A percentile compares a stretch with the other conserved stretches of the same genome.
Evolutionary conservation across 176 grass and related monocot genomes (phyloP).

Genomic region (Avena eriantha): DNA sequence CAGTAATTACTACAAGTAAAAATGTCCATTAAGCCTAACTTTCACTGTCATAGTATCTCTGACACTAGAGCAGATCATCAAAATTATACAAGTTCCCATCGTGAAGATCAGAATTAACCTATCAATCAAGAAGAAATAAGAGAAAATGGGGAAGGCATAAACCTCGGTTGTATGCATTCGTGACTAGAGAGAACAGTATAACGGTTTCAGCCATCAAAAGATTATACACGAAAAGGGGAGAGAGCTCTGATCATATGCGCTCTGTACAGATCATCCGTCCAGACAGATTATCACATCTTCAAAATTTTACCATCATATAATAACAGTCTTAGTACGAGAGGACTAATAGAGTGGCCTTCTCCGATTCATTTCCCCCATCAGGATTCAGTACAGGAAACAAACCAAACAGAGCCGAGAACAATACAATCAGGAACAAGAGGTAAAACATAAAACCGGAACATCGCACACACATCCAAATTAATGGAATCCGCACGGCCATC

Average conservation of each 20-base stretch:
- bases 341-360: background rate
- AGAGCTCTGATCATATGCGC: background rate
- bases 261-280: background rate
- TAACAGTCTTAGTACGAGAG: background rate
- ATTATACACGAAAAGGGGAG: background rate
- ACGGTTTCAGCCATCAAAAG: background rate
- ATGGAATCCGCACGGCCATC: background rate
- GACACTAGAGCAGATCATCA: background rate
- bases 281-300: background rate
- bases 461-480: background rate
- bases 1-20: conserved; percentile 24
- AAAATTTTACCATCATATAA: background rate
- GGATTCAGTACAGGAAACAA: background rate
- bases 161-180: background rate
- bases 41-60: conserved; percentile 20
- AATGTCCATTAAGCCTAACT: background rate
- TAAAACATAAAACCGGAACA: background rate
- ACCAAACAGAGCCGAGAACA: background rate
- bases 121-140: conserved; percentile 14
- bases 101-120: background rate
- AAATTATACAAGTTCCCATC: conserved; percentile 2
- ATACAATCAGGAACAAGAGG: background rate
- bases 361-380: background rate
- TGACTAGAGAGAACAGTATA: background rate
- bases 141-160: background rate